Conservation (phyloP, 805 yeast genomes). For the Hanseniaspora thailandica region DNA sequence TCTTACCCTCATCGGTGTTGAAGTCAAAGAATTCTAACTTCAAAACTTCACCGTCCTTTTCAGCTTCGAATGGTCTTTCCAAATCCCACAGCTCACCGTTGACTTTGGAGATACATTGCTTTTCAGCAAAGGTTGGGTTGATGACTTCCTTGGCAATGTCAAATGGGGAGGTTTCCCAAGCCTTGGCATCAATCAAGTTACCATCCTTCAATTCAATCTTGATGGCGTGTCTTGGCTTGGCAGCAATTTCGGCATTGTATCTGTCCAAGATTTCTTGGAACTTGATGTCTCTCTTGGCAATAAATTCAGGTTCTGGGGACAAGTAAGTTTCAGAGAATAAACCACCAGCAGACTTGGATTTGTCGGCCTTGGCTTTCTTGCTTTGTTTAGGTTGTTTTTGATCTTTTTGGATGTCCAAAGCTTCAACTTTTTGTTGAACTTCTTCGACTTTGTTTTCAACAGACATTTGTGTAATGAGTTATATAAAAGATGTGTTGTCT, state of each 20-base stretch:
- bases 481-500: neutral
- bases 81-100: conserved; percentile 90
- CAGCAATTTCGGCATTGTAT: conserved; percentile 60
- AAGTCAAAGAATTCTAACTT: conserved; percentile 76
- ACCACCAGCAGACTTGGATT: conserved; percentile 20
- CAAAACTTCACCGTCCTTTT: conserved; percentile 32
- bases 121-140: conserved; percentile 78
- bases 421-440: conserved; percentile 32
- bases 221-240: conserved; percentile 51
- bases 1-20: conserved; percentile 85
- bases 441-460: conserved; percentile 25
- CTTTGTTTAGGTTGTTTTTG: conserved; percentile 24
- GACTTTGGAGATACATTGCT: conserved; percentile 83
- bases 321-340: conserved; percentile 29
- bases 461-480: neutral
- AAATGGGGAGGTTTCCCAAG: conserved; percentile 86
- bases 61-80: conserved; percentile 79
- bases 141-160: conserved; percentile 64
- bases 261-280: conserved; percentile 71
- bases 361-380: conserved; percentile 36
- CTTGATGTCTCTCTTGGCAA: conserved; percentile 63
- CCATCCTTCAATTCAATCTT: conserved; percentile 83
- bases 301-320: conserved; percentile 74
- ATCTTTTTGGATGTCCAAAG: conserved; percentile 26
- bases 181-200: conserved; percentile 56